Evolutionary conservation across 345 rosid species (phyloP).

Genomic region (Eucalyptus sp.): DNA sequence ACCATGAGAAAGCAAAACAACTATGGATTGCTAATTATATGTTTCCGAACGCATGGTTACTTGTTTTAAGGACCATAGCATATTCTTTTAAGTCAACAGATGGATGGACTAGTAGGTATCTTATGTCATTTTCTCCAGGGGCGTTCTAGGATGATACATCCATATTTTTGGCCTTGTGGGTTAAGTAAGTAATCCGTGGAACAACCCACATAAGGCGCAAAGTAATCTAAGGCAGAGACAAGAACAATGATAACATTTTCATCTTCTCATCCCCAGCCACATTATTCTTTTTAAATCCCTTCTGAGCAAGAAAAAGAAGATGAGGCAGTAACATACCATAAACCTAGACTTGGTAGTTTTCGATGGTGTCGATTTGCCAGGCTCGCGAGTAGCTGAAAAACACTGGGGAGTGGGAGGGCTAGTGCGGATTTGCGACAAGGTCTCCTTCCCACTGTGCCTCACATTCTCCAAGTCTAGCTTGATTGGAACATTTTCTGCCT

Average conservation of each 20-base stretch:
- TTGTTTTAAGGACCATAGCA: not conserved
- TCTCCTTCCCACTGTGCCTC: conserved; percentile 40
- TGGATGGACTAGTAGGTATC: not conserved
- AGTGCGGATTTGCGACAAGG: conserved; percentile 54
- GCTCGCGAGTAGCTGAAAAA: conserved; percentile 47
- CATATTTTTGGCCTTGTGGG: not conserved
- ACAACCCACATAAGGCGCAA: not conserved
- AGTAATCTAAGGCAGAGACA: not conserved
- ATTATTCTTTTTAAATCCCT: not conserved
- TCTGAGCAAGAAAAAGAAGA: not conserved
- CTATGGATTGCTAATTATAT: not conserved
- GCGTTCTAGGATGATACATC: not conserved
- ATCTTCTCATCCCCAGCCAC: not conserved
- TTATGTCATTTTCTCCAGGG: not conserved
- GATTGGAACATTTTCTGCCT: conserved; percentile 49
- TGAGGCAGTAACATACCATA: conserved; percentile 27
- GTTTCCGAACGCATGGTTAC: not conserved
- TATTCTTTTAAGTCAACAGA: not conserved
- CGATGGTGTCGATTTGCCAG: conserved; percentile 22
- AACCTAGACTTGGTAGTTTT: conserved; percentile 42
- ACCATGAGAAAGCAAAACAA: not conserved
- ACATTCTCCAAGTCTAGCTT: conserved; percentile 40
- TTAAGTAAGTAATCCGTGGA: not conserved
- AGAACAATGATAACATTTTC: not conserved
- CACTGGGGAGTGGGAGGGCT: conserved; percentile 98